Base-by-base conservation (phyloP, 495 filamentous ascomycete species). In the Wilcoxina mikolae region DNA sequence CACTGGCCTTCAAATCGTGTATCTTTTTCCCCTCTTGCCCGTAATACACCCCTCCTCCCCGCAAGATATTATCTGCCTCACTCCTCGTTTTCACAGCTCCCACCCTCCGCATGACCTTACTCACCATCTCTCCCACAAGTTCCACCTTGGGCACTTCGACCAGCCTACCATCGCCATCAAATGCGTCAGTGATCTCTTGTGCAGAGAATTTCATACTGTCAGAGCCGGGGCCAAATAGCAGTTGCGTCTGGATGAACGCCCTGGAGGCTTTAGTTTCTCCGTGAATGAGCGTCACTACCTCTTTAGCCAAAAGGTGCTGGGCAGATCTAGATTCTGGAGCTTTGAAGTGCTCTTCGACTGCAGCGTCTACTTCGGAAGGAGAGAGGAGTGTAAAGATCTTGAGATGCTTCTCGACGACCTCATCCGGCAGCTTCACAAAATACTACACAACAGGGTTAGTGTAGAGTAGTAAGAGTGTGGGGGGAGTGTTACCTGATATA, bases 351-450 rank as follows among this genome's bases (percentile, higher is more conserved):
- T 82, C 64, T 22, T 70, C 67, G 75, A 95, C 83, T 22, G 83
- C 65, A 4, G 66, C 55, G 0, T 74, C 67, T 38, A 96, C 87
- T 22, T 77, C 65, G 2, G 73, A 63, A 2, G 83, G 52, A 0
- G 88, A 83, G 25, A 94, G 65, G 65, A 99, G 95, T 0, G 93
- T 96, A 64, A 99, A 90, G 28, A 94, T 77, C 62, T 85, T 88
- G 22, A 99, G 74, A 51, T 93, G 84, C 3, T 74, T 75, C 67
- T 82, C 82, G 0, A 95, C 78, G 27, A 84, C 80, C 11, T 75
- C 78, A 65, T 99, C 91, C 0, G 88, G 72, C 0, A 80, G 83
- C n/a, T 83, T 77, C 27, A 94, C 73, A 55, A 95, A 91, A 73
- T 85, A 96, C 24, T 73, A 72, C 24, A 1, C 9, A 5, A 51